Conservation (phyloP, 1,139 yeast genomes). For the Candida anutae region DNA sequence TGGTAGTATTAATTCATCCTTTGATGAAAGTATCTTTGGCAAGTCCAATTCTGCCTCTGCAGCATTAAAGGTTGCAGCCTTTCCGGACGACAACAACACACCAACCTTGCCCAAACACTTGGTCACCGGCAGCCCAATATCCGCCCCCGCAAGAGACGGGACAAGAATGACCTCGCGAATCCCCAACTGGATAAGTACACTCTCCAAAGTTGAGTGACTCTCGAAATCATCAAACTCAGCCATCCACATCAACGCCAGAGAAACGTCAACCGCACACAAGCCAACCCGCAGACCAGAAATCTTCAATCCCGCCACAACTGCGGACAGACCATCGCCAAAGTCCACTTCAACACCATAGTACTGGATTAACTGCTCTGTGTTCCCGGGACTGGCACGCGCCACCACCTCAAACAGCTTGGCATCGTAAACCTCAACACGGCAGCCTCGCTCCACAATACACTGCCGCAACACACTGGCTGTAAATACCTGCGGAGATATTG, state of each 20-base stretch:
- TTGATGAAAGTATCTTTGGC: constrained; percentile 25
- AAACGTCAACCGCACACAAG: constrained; percentile 72
- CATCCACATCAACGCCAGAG: constrained; percentile 56
- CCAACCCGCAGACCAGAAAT: constrained; percentile 53
- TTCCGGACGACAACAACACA: constrained; percentile 44
- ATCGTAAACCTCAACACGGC: constrained; percentile 67
- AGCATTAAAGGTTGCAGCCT: constrained; percentile 47
- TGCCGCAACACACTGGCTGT: constrained; percentile 52
- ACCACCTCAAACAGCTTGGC: constrained; percentile 51
- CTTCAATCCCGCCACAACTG: constrained; percentile 72
- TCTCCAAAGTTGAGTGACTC: constrained; percentile 75
- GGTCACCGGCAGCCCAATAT: not conserved
- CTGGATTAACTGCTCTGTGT: constrained; percentile 44
- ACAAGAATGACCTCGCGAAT: constrained; percentile 79
- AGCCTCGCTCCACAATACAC: constrained; percentile 62
- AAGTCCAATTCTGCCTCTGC: constrained; percentile 72
- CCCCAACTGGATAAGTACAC: constrained; percentile 78
- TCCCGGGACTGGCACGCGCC: constrained; percentile 83
- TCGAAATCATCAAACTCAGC: constrained; percentile 84
- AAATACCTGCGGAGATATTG: constrained; percentile 71
- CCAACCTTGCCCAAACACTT: not conserved
- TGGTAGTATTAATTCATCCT: constrained; percentile 44
- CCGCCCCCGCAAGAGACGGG: constrained; percentile 36
- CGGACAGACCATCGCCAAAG: constrained; percentile 49
- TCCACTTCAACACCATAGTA: constrained; percentile 55